Percentiles rank a stretch among this genome's conserved stretches.
phyloP scores from a whole-genome alignment of 2,329 filamentous ascomycete species.

The Alternaria dauci region DNA sequence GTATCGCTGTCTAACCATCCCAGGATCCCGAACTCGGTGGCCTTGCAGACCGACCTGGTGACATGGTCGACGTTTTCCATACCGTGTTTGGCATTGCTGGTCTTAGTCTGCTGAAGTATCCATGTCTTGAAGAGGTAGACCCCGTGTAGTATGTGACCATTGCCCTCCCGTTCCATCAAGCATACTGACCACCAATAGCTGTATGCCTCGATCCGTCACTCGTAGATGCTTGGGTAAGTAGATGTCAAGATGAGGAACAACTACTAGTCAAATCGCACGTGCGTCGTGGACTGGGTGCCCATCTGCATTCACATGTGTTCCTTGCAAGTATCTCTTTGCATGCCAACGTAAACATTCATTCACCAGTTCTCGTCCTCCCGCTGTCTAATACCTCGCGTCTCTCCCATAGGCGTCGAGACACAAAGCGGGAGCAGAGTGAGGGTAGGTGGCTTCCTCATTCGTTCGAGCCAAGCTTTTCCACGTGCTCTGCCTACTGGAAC shows the following conservation, averaged over 20 bases:
- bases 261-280: neutral
- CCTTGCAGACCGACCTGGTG: constrained; percentile 86
- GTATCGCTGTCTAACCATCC: neutral
- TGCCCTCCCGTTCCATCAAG: neutral
- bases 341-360: neutral
- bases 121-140: constrained; percentile 81
- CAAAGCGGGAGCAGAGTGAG: constrained; percentile 72
- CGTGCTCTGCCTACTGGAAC: constrained; percentile 41
- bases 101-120: constrained; percentile 81
- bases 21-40: constrained; percentile 82
- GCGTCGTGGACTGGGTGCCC: neutral
- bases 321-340: neutral
- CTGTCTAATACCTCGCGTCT: constrained; percentile 74
- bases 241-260: neutral
- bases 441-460: constrained; percentile 49
- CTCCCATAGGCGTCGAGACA: constrained; percentile 69
- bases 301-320: neutral
- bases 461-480: constrained; percentile 34
- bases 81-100: constrained; percentile 90
- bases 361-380: constrained; percentile 59
- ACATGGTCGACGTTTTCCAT: constrained; percentile 98
- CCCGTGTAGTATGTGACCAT: constrained; percentile 76
- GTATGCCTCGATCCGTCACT: constrained; percentile 53
- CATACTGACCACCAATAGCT: constrained; percentile 37
- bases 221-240: constrained; percentile 42